phyloP scores from a whole-genome alignment of 2,329 filamentous ascomycete genomes.

The Epichloe scottii region DNA sequence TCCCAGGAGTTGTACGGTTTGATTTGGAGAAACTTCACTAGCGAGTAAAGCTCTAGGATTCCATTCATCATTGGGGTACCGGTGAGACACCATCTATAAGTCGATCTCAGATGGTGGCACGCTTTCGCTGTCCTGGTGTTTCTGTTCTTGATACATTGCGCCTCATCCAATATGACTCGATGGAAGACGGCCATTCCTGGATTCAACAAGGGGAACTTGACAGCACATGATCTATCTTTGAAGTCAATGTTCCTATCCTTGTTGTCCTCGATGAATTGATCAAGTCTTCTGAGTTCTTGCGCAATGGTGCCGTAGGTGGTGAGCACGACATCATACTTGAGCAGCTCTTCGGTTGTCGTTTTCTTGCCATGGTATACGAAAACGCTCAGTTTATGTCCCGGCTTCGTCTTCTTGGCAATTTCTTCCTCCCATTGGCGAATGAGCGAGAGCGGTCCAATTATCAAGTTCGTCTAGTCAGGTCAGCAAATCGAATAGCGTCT shows the following conservation, averaged over 20 bases:
- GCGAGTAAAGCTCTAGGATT: constrained; percentile 62
- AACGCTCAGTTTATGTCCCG: constrained; percentile 45
- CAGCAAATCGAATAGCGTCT: constrained; percentile 27
- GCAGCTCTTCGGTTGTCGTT: constrained; percentile 45
- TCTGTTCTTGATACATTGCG: constrained; percentile 71
- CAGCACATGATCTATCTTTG: constrained; percentile 22
- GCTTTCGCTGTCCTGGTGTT: constrained; percentile 60
- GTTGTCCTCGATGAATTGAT: constrained; percentile 36
- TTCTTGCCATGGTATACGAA: constrained; percentile 62
- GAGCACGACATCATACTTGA: constrained; percentile 63
- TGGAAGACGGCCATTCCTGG: constrained; percentile 52
- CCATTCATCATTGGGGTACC: constrained; percentile 86
- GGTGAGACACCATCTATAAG: constrained; percentile 67
- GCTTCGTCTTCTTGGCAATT: constrained; percentile 56
- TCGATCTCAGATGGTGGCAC: constrained; percentile 50
- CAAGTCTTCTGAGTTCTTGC: constrained; percentile 49
- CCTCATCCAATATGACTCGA: constrained; percentile 75
- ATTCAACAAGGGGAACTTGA: constrained; percentile 47
- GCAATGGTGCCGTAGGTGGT: constrained; percentile 75
- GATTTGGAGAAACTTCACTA: constrained; percentile 67
- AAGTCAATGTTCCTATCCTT: constrained; percentile 25
- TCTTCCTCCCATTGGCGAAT: constrained; percentile 79
- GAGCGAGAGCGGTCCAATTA: constrained; percentile 68
- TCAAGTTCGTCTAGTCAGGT: constrained; percentile 58
- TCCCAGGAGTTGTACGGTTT: constrained; percentile 57